Conservation (phyloP, 1,139 yeast species). For the Zygosaccharomyces pseudobailii region DNA sequence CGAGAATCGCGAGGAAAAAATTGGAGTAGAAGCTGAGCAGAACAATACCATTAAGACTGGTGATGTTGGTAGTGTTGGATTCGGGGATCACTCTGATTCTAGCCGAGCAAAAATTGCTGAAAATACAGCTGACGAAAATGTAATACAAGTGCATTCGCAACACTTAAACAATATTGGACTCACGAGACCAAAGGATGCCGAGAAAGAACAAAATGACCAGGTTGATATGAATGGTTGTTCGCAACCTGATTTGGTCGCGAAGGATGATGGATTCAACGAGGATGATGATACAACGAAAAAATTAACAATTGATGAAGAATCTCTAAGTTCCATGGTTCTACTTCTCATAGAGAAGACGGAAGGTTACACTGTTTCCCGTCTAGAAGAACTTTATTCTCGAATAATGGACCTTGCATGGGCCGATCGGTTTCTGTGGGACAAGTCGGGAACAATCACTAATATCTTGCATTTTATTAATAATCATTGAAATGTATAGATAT, state of each 20-base stretch:
- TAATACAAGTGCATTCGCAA: background rate
- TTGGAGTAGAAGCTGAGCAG: background rate
- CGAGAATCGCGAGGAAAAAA: background rate
- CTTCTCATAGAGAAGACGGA: constrained; percentile 41
- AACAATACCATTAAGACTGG: background rate
- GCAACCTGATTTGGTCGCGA: background rate
- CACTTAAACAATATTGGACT: too few species aligned
- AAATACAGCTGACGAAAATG: background rate
- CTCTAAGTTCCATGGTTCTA: constrained; percentile 29
- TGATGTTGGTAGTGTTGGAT: background rate
- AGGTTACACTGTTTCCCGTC: constrained; percentile 55
- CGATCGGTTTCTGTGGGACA: constrained; percentile 63
- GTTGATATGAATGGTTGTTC: background rate
- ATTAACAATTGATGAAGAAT: constrained; percentile 35
- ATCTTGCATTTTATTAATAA: constrained; percentile 12
- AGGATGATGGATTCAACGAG: constrained; percentile 12
- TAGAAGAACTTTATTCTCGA: constrained; percentile 70
- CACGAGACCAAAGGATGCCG: too few species aligned
- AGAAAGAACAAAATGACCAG: background rate
- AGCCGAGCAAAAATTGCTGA: background rate
- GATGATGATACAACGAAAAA: constrained; percentile 26
- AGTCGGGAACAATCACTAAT: constrained; percentile 38
- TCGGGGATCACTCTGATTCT: background rate
- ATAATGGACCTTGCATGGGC: constrained; percentile 75
- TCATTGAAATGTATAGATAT: constrained; percentile 10